Conservation (phyloP, 169 alveolate species). For the Cryptosporidium andersoni region DNA sequence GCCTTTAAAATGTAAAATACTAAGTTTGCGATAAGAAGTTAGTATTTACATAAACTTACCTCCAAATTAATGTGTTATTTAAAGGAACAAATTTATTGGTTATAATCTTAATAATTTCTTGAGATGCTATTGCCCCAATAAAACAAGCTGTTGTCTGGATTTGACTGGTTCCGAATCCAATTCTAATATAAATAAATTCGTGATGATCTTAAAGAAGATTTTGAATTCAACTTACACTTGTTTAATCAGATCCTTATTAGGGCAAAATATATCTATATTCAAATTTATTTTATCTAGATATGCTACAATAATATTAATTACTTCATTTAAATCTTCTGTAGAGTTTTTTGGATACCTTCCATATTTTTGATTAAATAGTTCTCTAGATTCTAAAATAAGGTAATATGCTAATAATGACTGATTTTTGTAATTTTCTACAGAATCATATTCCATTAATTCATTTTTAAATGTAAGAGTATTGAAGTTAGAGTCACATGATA, state of each 20-base stretch:
- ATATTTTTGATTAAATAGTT: not conserved
- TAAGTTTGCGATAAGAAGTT: too few species aligned
- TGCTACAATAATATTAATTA: not conserved
- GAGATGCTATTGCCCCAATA: conserved; percentile 54
- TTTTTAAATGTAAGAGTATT: too few species aligned
- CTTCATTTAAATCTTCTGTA: not conserved
- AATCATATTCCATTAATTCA: too few species aligned
- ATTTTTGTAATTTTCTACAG: too few species aligned
- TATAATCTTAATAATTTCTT: conserved; percentile 42
- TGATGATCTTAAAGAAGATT: not conserved
- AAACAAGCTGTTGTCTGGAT: conserved; percentile 35
- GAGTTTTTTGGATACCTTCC: not conserved
- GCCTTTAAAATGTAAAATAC: too few species aligned
- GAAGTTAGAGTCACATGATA: not conserved
- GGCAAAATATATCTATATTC: not conserved
- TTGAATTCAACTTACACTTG: not conserved
- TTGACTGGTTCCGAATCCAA: conserved; percentile 12
- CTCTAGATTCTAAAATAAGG: too few species aligned
- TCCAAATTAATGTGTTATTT: conserved; percentile 51
- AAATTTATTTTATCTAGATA: not conserved
- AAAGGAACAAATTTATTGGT: conserved; percentile 46
- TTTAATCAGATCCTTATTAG: not conserved
- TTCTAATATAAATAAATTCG: not conserved
- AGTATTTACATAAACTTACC: conserved; percentile 17
- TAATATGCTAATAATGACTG: too few species aligned